Base-by-base conservation (phyloP, 2,329 filamentous ascomycete species). In the Conoideocrella luteorostrata region DNA sequence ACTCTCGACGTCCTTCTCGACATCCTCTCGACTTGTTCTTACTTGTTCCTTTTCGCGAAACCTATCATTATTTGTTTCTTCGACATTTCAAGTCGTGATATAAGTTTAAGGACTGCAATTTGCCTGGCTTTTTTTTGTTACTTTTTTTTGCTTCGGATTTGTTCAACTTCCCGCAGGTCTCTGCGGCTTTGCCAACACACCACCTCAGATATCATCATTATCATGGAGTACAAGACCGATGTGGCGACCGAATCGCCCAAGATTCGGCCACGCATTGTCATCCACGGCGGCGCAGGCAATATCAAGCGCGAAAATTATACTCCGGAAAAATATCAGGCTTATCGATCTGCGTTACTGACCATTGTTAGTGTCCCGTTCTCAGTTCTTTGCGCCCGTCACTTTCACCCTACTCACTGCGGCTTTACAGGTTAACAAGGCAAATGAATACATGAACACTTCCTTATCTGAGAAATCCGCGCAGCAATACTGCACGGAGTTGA, bases 231-330 rank as follows among this genome's bases (percentile, higher is more conserved):
- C 52, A 67, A 61, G 38, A 49, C 43, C 4, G 45, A 32, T 17
- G 42, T 13, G 30, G 18, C 24, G 28, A 13, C 4, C 18, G 41
- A n/a, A 28, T 7, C 33, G 10, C 22, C 50, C 18, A 58, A 49
- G 38, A 47, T 71, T 26, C 65, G 68, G 54, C 81, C 82, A 4
- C 72, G 80, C 9, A 59, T 86, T 24, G 82, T 86, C 56, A 78
- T 87, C 55, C 83, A 87, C 55, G 85, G 84, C 56, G 84, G 84
- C 26, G 84, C 85, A 2, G 84, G 84, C 38, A 82, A 84, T 56
- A 81, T 88, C 52, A 71, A 71, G 21, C 81, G 76, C 4, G 61
- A 69, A 7, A 78, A 72, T 45, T 72, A 85, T 32, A 69, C 80
- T 4, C 74, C 75, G 0, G 67, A 75, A 15, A 70, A 76, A 47